A percentile compares a stretch with the other conserved stretches of the same genome.
Conservation (phyloP, 352 stramenopile species). For the Phytopythium oedochilum region DNA sequence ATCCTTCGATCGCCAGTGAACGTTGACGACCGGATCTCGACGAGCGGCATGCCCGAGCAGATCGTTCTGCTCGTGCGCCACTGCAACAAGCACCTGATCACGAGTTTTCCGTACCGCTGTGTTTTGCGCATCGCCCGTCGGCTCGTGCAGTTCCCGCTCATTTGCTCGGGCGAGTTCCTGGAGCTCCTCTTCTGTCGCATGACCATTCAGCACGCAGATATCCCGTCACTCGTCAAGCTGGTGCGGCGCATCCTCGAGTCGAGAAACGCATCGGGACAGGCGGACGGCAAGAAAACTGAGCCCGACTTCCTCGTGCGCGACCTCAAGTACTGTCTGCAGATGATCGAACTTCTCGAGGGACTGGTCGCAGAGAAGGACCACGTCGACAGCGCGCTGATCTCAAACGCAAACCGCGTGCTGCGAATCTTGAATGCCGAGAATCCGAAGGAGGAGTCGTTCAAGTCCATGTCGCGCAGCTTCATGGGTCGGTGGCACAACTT, state of each 20-base stretch:
- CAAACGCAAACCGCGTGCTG: constrained; percentile 71
- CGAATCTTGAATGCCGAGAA: constrained; percentile 66
- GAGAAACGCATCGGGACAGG: constrained; percentile 24
- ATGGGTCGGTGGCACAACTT: constrained; percentile 80
- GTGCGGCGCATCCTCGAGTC: constrained; percentile 70
- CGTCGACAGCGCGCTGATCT: constrained; percentile 44
- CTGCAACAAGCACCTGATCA: constrained; percentile 69
- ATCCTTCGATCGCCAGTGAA: constrained; percentile 60
- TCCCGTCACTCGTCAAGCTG: constrained; percentile 62
- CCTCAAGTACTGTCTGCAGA: constrained; percentile 56
- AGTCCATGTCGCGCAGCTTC: constrained; percentile 52
- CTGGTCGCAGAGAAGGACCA: constrained; percentile 44
- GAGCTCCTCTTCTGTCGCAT: constrained; percentile 71
- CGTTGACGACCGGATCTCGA: constrained; percentile 68
- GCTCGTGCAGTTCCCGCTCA: constrained; percentile 59
- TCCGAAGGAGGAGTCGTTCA: constrained; percentile 38
- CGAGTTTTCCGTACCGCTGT: constrained; percentile 67
- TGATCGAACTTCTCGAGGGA: constrained; percentile 53
- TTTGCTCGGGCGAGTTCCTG: constrained; percentile 65
- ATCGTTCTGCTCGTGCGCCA: constrained; percentile 71
- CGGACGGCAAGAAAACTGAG: constrained; percentile 26
- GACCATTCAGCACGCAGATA: constrained; percentile 63
- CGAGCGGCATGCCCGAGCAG: constrained; percentile 60
- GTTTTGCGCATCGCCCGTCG: constrained; percentile 53
- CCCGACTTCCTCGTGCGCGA: constrained; percentile 51